Evolutionary conservation across 2,329 filamentous ascomycete species (phyloP).

Genomic region (Amylocarpus encephaloides): DNA sequence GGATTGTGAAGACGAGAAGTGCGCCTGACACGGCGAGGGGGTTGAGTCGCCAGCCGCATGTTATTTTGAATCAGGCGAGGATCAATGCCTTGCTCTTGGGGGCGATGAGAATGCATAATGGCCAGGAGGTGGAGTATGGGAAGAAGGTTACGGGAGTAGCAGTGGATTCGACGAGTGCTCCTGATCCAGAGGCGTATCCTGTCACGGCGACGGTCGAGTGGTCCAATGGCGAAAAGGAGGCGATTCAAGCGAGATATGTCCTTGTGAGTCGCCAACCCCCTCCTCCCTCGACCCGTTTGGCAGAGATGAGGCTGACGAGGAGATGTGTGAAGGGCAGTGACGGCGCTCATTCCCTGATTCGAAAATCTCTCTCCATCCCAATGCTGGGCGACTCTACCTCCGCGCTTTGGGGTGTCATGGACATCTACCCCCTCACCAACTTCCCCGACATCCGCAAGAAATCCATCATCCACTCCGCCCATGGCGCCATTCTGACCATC

Average conservation of each 20-base stretch:
- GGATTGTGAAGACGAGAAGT: conserved; percentile 50
- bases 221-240: conserved; percentile 50
- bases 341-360: conserved; percentile 44
- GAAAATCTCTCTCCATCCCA: conserved; percentile 34
- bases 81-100: conserved; percentile 62
- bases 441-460: conserved; percentile 59
- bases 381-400: conserved; percentile 56
- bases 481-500: conserved; percentile 54
- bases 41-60: conserved; percentile 56
- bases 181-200: conserved; percentile 48
- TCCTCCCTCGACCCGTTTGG: conserved; percentile 19
- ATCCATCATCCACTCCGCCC: conserved; percentile 45
- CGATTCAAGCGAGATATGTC: conserved; percentile 22
- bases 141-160: conserved; percentile 49
- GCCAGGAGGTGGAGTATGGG: conserved; percentile 52
- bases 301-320: neutral
- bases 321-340: conserved; percentile 48
- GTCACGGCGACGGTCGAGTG: conserved; percentile 49
- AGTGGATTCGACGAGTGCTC: conserved; percentile 43
- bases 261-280: conserved; percentile 35
- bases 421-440: conserved; percentile 48
- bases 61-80: conserved; percentile 64
- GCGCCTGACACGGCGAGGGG: conserved; percentile 58
- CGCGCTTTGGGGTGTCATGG: conserved; percentile 53
- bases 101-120: conserved; percentile 47